These are phyloP conservation scores for Trypanosoma mega DNA, from an alignment of 208 protist genomes.

Conservation along the genomic window DNA sequence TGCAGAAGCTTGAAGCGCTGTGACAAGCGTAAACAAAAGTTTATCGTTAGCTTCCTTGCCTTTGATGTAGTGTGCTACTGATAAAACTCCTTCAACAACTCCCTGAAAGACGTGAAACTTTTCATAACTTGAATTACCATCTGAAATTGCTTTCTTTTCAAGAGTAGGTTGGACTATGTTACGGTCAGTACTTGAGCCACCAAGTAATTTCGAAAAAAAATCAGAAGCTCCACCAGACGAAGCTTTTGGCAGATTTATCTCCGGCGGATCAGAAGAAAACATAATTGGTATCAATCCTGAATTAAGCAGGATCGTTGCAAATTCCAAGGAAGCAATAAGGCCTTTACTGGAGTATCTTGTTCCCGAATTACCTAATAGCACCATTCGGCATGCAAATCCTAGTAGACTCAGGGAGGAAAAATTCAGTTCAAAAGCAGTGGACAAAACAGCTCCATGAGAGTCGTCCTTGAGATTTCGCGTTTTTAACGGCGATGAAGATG, in stretches of 20 bases:
- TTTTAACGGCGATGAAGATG: not conserved
- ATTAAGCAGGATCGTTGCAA: conserved; percentile 51
- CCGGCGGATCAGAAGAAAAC: conserved; percentile 28
- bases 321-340: conserved; percentile 48
- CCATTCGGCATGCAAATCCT: conserved; percentile 42
- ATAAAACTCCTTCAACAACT: conserved; percentile 66
- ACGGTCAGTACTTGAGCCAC: conserved; percentile 16
- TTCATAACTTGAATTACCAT: conserved; percentile 12
- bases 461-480: not conserved
- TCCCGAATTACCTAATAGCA: conserved; percentile 41
- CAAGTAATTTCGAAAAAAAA: conserved; percentile 66
- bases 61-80: conserved; percentile 31
- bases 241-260: conserved; percentile 23
- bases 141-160: not conserved
- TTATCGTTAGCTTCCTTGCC: conserved; percentile 52
- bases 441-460: conserved; percentile 23
- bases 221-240: conserved; percentile 29
- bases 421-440: not conserved
- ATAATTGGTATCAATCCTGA: conserved; percentile 51
- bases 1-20: conserved; percentile 50
- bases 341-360: conserved; percentile 31
- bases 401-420: conserved; percentile 38
- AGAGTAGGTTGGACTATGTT: not conserved
- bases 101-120: conserved; percentile 45
- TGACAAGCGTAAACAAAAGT: conserved; percentile 57